These are phyloP conservation scores for Lentinula detonsa DNA, from an alignment of 768 basidiomycete genomes.

Conservation along the genomic window DNA sequence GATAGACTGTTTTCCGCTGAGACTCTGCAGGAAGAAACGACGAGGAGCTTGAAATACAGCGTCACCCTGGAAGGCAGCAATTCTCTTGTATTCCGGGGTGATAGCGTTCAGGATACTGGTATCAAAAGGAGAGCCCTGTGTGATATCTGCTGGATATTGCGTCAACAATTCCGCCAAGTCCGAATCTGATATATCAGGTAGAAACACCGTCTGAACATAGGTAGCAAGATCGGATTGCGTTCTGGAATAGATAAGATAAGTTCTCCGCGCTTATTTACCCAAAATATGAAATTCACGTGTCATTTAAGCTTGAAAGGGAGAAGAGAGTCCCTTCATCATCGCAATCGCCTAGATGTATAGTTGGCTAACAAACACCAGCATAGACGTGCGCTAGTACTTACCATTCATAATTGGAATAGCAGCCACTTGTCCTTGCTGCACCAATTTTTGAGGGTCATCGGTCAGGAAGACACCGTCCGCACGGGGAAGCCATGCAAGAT, in stretches of 20 bases:
- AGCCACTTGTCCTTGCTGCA: constrained; percentile 36
- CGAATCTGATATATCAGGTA: constrained; percentile 6
- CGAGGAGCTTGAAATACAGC: constrained; percentile 28
- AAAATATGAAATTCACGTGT: constrained; percentile 31
- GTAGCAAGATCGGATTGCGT: constrained; percentile 12
- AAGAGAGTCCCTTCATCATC: constrained; percentile 60
- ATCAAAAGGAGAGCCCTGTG: constrained; percentile 30
- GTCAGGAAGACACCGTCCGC: constrained; percentile 45
- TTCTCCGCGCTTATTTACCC: neutral
- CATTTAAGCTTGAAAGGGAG: constrained; percentile 37
- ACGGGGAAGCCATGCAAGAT: constrained; percentile 42
- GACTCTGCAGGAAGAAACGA: constrained; percentile 25
- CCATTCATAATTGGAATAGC: constrained; percentile 46
- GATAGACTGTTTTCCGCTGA: constrained; percentile 23
- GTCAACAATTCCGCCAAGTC: constrained; percentile 9
- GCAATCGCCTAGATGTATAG: constrained; percentile 30
- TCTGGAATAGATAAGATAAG: constrained; percentile 5
- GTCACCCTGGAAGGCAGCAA: constrained; percentile 31
- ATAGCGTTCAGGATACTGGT: constrained; percentile 24
- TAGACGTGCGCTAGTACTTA: constrained; percentile 4
- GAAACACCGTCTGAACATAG: constrained; percentile 13
- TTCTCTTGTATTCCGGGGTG: constrained; percentile 27
- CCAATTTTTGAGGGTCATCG: constrained; percentile 34
- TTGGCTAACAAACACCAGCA: neutral
- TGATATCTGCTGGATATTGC: constrained; percentile 18